Conservation (phyloP, 2,329 filamentous ascomycete species). For the Penicillium sp. region DNA sequence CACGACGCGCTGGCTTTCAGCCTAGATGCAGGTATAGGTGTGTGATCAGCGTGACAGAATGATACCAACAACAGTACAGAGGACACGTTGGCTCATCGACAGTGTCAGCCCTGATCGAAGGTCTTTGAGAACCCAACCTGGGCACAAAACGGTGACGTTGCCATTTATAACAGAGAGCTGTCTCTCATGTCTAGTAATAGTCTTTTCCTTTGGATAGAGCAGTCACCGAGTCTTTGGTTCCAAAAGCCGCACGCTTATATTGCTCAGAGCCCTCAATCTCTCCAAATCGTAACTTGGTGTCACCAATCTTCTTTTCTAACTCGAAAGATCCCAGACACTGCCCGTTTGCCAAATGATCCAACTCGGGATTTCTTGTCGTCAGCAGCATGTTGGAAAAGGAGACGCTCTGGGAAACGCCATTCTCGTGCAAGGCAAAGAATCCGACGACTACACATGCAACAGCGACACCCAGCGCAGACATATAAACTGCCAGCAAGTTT, state of each 20-base stretch:
- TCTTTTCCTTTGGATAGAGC: neutral
- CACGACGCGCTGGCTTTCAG: too few species aligned
- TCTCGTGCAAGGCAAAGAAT: conserved; percentile 2
- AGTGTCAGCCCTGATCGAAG: neutral
- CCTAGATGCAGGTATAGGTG: too few species aligned
- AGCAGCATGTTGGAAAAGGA: conserved; percentile 10
- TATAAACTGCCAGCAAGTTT: neutral
- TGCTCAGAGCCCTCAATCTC: neutral
- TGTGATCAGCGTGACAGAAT: too few species aligned
- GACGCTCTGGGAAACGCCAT: conserved; percentile 5
- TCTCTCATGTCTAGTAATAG: neutral
- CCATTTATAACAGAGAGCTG: neutral
- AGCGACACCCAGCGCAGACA: neutral
- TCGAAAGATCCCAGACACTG: conserved; percentile 5
- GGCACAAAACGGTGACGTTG: neutral
- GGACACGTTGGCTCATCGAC: neutral
- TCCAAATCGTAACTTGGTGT: neutral
- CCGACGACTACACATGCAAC: neutral
- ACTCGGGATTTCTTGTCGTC: conserved; percentile 12
- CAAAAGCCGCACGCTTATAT: conserved; percentile 5
- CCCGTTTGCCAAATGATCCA: conserved; percentile 6
- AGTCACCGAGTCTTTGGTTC: neutral
- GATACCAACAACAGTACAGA: too few species aligned
- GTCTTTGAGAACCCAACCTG: neutral
- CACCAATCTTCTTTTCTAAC: neutral